A percentile compares a stretch with the other conserved stretches of the same genome.
Conservation (phyloP, 345 rosid species). For the Lagerstroemia speciosa region DNA sequence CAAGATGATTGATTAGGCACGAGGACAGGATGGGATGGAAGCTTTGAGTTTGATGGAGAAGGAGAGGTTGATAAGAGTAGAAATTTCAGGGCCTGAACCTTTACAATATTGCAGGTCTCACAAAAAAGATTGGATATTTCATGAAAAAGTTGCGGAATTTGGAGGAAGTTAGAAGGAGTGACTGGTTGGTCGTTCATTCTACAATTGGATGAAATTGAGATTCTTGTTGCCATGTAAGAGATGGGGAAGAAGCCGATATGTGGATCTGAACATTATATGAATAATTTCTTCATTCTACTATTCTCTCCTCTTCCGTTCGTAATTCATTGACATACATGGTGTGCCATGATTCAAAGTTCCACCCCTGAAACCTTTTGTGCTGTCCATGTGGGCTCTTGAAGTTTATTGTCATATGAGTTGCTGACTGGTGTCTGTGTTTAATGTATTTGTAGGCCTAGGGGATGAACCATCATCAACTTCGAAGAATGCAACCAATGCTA, state of each 20-base stretch:
- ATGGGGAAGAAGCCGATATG: neutral
- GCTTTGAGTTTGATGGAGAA: neutral
- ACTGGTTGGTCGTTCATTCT: neutral
- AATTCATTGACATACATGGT: neutral
- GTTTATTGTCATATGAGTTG: neutral
- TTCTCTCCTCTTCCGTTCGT: neutral
- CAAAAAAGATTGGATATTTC: neutral
- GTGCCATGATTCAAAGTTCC: neutral
- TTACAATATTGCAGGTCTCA: too few species aligned
- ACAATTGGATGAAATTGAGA: neutral
- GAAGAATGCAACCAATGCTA: conserved; percentile 1
- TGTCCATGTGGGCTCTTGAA: neutral
- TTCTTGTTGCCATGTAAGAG: neutral
- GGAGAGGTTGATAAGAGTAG: neutral
- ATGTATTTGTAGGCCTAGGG: neutral
- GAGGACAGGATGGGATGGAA: neutral
- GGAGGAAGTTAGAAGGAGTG: neutral
- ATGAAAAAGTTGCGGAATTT: neutral
- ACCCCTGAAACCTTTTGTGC: neutral
- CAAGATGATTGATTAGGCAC: neutral
- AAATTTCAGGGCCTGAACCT: neutral
- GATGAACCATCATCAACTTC: neutral
- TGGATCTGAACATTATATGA: too few species aligned
- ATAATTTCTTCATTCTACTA: too few species aligned
- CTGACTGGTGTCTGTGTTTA: neutral